Percentiles rank a stretch among this genome's conserved stretches.
These are phyloP conservation scores for Flammula alnicola DNA, from an alignment of 1,284 basidiomycete genomes.

Conservation along the genomic window DNA sequence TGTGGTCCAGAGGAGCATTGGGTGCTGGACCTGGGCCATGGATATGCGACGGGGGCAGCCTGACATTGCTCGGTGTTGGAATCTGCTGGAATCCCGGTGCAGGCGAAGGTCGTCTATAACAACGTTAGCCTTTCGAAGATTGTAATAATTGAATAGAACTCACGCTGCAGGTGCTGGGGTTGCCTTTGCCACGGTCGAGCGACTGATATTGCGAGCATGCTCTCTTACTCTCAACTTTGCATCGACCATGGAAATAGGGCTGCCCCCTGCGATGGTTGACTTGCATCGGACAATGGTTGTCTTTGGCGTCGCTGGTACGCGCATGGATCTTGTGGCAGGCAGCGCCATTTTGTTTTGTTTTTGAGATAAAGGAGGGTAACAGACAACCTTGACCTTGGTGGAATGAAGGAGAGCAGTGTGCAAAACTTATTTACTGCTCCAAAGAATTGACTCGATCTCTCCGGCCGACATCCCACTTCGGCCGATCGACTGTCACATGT, in stretches of 20 bases:
- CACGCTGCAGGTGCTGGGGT: constrained; percentile 59
- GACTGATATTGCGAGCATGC: constrained; percentile 68
- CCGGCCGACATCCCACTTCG: constrained; percentile 10
- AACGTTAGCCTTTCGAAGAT: constrained; percentile 14
- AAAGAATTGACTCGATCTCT: constrained; percentile 16
- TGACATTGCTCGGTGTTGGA: constrained; percentile 57
- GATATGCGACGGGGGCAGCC: constrained; percentile 41
- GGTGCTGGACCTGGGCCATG: constrained; percentile 52
- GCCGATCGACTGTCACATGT: constrained; percentile 12
- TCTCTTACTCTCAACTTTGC: constrained; percentile 77
- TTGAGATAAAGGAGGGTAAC: constrained; percentile 4
- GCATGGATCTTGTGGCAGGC: constrained; percentile 33
- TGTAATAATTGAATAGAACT: constrained; percentile 39
- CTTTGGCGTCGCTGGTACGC: constrained; percentile 50
- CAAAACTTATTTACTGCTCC: constrained; percentile 18
- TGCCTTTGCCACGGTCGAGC: constrained; percentile 61
- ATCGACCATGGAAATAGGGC: constrained; percentile 61
- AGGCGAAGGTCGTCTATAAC: constrained; percentile 64
- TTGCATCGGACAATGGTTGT: constrained; percentile 51
- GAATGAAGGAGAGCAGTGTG: not conserved
- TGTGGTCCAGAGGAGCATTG: constrained; percentile 65
- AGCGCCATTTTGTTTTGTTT: constrained; percentile 29
- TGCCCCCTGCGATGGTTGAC: constrained; percentile 48
- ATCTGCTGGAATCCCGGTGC: constrained; percentile 71
- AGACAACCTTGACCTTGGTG: not conserved